phyloP scores from a whole-genome alignment of 345 rosid genomes.

The Passiflora organensis region DNA sequence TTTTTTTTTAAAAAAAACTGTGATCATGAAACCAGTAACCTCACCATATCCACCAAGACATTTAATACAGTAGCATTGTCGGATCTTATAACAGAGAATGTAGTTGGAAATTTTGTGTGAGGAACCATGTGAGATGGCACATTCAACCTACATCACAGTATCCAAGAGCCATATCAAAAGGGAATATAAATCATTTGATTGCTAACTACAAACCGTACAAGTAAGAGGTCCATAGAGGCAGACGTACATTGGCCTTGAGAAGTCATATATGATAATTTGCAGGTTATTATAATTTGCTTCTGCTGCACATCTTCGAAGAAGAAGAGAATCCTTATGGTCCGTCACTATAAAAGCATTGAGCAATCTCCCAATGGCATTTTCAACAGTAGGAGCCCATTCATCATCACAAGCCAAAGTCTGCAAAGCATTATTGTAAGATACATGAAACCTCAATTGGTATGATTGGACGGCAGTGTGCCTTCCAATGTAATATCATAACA shows the following conservation, averaged over 20 bases:
- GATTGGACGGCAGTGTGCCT: no score
- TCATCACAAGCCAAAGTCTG: constrained; percentile 73
- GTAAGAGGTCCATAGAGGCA: constrained; percentile 4
- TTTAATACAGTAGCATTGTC: constrained; percentile 74
- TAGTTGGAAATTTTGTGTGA: constrained; percentile 74
- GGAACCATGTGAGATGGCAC: constrained; percentile 79
- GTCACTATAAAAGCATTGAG: constrained; percentile 94
- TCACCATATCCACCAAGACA: constrained; percentile 93
- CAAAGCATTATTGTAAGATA: constrained; percentile 9
- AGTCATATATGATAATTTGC: constrained; percentile 75
- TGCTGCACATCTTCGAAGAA: constrained; percentile 63
- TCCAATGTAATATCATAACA: no score
- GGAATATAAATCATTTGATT: constrained; percentile 6
- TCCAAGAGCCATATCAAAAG: constrained; percentile 14
- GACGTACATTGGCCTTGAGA: constrained; percentile 73
- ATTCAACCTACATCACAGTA: constrained; percentile 47
- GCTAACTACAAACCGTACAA: neutral
- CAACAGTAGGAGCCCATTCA: constrained; percentile 86
- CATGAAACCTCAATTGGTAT: no score
- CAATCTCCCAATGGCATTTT: constrained; percentile 75
- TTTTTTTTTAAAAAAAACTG: neutral
- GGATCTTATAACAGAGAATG: constrained; percentile 58
- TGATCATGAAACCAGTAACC: neutral
- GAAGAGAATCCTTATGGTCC: constrained; percentile 63
- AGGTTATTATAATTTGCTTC: constrained; percentile 62